Evolutionary conservation across 2,329 filamentous ascomycete species (phyloP), one percentile per base, ranked within the genome.

Genomic region (Fonsecaea pedrosoi): DNA sequence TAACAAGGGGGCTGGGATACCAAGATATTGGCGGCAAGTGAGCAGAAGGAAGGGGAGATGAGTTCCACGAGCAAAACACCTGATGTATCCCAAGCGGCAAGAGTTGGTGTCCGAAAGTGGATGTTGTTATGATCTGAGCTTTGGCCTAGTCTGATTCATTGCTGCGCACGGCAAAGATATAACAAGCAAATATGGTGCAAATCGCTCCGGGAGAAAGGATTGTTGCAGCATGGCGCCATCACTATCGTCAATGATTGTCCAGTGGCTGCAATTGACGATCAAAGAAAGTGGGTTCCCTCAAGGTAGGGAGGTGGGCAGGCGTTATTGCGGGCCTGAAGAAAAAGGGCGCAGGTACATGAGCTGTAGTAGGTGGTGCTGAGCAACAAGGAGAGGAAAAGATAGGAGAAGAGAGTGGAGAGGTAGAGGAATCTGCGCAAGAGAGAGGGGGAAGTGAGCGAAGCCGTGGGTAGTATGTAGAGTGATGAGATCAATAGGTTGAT

Each of bases 401-500:
- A 15, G 13, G 5, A 15, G 38, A 42, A 15, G 38, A 42, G 12
- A 42, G 12, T 15, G n/a, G 45, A 50, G 45, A 21, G 18, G 9
- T 8, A 25, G 21, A 12, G 18, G 25, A 25, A 25, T 25, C 25
- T 25, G 25, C 25, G 25, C 25, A 50, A 50, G 59, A 54, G 58
- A 13, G 37, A 59, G 32, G 42, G 42, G 21, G 45, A 13, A 18
- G 12, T 35, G 54, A 48, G 54, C 21, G 34, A 35, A 32, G 50
- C 25, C 8, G 25, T 25, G 25, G 25, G 25, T 25, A 25, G 25
- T 25, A 25, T 1, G 32, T 13, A 55, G 53, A 37, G 34, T 34
- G 53, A 34, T 15, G 53, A 61, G 59, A 61, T 61, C 59, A 61
- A n/a, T 54, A 45, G 35, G 45, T 21, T 45, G 48, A 60, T 50